Evolutionary conservation across 441 rosid species (phyloP).

Genomic region (Arabidopsis hybrid): DNA sequence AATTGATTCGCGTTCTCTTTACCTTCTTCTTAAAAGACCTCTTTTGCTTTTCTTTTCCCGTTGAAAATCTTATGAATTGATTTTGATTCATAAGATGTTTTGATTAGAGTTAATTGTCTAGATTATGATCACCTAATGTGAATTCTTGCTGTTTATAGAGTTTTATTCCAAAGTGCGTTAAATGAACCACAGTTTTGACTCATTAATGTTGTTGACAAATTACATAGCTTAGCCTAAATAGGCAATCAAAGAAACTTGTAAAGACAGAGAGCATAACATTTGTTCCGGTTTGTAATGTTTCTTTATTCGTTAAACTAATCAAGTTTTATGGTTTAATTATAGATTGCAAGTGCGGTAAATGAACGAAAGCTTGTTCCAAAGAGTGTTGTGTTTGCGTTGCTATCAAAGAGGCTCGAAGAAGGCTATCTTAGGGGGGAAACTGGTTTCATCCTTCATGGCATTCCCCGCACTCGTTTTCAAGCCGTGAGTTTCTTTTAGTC

Average conservation of each 20-base stretch:
- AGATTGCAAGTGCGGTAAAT: slow-evolving; percentile 82
- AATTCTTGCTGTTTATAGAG: no score
- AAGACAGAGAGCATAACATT: no score
- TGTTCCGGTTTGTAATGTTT: background rate
- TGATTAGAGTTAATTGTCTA: no score
- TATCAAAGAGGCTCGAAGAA: slow-evolving; percentile 90
- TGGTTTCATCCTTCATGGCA: slow-evolving; percentile 91
- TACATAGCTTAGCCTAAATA: no score
- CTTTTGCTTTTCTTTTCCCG: slow-evolving; percentile 1
- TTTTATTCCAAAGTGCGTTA: no score
- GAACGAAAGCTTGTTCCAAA: slow-evolving; percentile 84
- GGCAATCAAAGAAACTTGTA: no score
- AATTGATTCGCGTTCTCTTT: background rate
- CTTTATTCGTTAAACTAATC: background rate
- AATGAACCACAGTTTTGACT: no score
- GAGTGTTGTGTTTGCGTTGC: slow-evolving; percentile 72
- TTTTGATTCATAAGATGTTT: background rate
- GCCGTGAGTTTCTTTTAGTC: slow-evolving; percentile 58
- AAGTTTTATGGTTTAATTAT: slow-evolving; percentile 4
- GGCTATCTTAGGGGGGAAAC: slow-evolving; percentile 76
- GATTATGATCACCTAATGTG: no score
- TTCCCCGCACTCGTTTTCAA: slow-evolving; percentile 79
- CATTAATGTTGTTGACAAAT: no score
- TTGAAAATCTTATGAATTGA: background rate
- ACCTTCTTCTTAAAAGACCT: background rate